Evolutionary conservation across 2,329 filamentous ascomycete species (phyloP).

Genomic region (Magnaporthiopsis poae): DNA sequence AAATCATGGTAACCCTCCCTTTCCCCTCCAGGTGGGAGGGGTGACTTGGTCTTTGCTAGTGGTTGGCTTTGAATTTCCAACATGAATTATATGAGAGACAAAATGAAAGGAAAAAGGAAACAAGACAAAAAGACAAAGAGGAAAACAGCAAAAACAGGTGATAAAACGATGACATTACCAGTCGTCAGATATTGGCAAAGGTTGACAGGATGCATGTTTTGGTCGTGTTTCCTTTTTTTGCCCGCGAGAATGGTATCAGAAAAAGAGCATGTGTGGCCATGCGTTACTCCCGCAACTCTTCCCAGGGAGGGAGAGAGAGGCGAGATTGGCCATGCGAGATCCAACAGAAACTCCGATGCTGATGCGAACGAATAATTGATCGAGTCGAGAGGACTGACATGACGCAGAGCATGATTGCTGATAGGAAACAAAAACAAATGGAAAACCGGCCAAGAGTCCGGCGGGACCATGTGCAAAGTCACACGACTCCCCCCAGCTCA

Average conservation of each 20-base stretch:
- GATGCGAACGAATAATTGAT: constrained; percentile 2
- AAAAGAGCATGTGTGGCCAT: constrained; percentile 1
- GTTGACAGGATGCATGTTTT: not conserved
- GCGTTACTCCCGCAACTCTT: not conserved
- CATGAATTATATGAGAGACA: constrained; percentile 1
- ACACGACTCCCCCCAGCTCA: not conserved
- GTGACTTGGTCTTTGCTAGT: not conserved
- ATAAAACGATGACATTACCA: not conserved
- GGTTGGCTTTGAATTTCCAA: not conserved
- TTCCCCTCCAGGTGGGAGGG: not conserved
- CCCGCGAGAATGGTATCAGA: not conserved
- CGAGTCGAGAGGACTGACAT: not conserved
- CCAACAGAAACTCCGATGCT: constrained; percentile 8
- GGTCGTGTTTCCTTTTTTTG: not conserved
- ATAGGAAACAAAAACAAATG: constrained; percentile 3
- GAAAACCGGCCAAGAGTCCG: not conserved
- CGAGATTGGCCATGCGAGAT: not conserved
- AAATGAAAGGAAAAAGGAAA: constrained; percentile 6
- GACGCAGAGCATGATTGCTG: not conserved
- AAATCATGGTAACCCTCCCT: not conserved
- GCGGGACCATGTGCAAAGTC: not conserved
- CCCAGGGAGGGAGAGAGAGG: not conserved
- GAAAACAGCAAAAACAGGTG: constrained; percentile 6
- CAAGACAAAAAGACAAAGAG: not conserved
- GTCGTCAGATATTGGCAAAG: constrained; percentile 1